Percentiles rank a stretch among this genome's conserved stretches.
Evolutionary conservation across 2,329 filamentous ascomycete species (phyloP).

Genomic region (Colletotrichum endophyticum): DNA sequence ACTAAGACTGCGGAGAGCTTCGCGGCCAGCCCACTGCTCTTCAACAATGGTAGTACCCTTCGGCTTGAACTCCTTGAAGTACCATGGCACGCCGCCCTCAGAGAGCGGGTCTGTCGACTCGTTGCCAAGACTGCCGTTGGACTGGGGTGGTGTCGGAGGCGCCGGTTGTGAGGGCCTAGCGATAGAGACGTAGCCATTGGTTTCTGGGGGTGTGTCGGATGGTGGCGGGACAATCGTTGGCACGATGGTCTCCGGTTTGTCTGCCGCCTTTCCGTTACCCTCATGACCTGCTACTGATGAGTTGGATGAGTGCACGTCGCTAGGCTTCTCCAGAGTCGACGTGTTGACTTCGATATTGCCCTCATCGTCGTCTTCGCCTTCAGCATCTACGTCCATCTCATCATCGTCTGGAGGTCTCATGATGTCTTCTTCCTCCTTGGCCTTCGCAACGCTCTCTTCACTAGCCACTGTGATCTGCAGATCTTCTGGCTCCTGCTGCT

Average conservation of each 20-base stretch:
- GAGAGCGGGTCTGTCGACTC: slow-evolving; percentile 59
- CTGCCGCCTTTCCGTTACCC: slow-evolving; percentile 23
- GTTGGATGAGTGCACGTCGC: slow-evolving; percentile 25
- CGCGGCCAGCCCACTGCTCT: slow-evolving; percentile 75
- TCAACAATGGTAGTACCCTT: slow-evolving; percentile 79
- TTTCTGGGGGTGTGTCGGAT: slow-evolving; percentile 52
- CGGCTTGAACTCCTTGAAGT: slow-evolving; percentile 80
- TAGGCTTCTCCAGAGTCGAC: slow-evolving; percentile 35
- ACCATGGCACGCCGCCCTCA: slow-evolving; percentile 86
- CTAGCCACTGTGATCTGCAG: slow-evolving; percentile 48
- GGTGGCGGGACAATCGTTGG: slow-evolving; percentile 31
- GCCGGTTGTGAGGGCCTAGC: slow-evolving; percentile 38
- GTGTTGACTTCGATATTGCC: slow-evolving; percentile 54
- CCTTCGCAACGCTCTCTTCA: slow-evolving; percentile 24
- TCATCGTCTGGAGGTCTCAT: slow-evolving; percentile 37
- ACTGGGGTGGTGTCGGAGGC: slow-evolving; percentile 72
- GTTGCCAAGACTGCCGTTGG: slow-evolving; percentile 59
- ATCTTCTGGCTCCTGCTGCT: slow-evolving; percentile 23
- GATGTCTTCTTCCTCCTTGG: slow-evolving; percentile 26
- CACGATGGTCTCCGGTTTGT: slow-evolving; percentile 28
- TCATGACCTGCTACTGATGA: slow-evolving; percentile 32
- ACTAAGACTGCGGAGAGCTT: slow-evolving; percentile 71
- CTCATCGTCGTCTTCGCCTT: slow-evolving; percentile 40
- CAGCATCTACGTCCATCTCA: slow-evolving; percentile 39
- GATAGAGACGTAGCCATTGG: slow-evolving; percentile 47